Evolutionary conservation across 768 basidiomycete species (phyloP).

Genomic region (Crassisporium funariophilum): DNA sequence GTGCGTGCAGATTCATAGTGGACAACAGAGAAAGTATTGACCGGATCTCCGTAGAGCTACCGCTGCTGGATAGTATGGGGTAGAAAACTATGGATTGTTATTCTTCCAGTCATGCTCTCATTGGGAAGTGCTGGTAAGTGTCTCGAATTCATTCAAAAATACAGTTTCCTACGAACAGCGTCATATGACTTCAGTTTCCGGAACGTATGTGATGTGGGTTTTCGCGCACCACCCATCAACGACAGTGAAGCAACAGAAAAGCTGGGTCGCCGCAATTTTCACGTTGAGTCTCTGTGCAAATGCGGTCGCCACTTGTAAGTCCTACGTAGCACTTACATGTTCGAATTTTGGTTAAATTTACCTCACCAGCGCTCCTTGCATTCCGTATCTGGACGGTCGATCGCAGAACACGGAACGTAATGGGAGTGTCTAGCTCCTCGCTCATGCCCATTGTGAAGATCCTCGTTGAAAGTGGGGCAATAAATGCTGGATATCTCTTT

Average conservation of each 20-base stretch:
- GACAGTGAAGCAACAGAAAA: constrained; percentile 9
- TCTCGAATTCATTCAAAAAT: neutral
- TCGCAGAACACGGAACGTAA: constrained; percentile 1
- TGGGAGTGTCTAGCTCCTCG: constrained; percentile 2
- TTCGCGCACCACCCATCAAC: constrained; percentile 10
- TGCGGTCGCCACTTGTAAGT: constrained; percentile 15
- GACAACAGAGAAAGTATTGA: neutral
- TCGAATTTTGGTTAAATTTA: neutral
- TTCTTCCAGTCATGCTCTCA: constrained; percentile 12
- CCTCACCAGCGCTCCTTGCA: constrained; percentile 5
- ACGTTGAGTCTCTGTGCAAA: constrained; percentile 12
- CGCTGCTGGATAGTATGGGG: constrained; percentile 14
- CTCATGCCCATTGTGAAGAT: constrained; percentile 14
- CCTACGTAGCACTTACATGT: too few relatives aligned
- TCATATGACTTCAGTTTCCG: constrained; percentile 8
- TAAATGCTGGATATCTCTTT: constrained; percentile 14
- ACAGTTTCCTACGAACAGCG: too few relatives aligned
- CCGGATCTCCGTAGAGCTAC: constrained; percentile 11
- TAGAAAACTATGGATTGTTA: constrained; percentile 9
- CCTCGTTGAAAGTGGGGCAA: constrained; percentile 11
- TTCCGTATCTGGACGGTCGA: constrained; percentile 14
- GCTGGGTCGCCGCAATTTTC: constrained; percentile 14
- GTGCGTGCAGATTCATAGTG: constrained; percentile 1
- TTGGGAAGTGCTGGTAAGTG: constrained; percentile 12
- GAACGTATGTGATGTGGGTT: constrained; percentile 13